Conservation (phyloP, 805 yeast species). For the Kodamaea nitidulidarum region DNA sequence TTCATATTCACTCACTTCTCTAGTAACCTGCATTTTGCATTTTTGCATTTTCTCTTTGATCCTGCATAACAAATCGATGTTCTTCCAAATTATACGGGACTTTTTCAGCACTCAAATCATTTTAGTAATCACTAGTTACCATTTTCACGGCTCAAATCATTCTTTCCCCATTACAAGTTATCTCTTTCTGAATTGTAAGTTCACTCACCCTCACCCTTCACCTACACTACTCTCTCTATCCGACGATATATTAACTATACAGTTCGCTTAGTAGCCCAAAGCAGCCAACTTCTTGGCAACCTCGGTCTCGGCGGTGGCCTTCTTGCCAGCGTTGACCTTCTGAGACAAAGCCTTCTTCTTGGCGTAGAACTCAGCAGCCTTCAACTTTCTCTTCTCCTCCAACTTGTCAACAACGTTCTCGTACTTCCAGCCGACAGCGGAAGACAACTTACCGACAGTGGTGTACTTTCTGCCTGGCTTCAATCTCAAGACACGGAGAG, state of each 20-base stretch:
- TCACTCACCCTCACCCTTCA: too few species aligned
- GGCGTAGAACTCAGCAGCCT: constrained; percentile 98
- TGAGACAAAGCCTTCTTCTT: constrained; percentile 95
- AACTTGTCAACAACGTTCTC: constrained; percentile 94
- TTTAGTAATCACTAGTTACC: too few species aligned
- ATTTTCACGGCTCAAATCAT: too few species aligned
- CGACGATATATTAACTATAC: constrained; percentile 1
- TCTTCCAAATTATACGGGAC: too few species aligned
- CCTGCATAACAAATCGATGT: too few species aligned
- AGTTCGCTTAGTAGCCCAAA: constrained; percentile 79
- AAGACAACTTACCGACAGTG: constrained; percentile 92
- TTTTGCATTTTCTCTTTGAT: too few species aligned
- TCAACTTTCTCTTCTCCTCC: constrained; percentile 99
- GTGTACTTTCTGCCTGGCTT: constrained; percentile 99
- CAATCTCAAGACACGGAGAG: constrained; percentile 97
- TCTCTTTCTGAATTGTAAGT: too few species aligned
- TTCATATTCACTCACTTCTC: too few species aligned
- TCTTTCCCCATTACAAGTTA: too few species aligned
- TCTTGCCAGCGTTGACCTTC: constrained; percentile 84
- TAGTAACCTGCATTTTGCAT: too few species aligned
- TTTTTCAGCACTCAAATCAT: too few species aligned
- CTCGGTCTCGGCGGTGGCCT: constrained; percentile 84
- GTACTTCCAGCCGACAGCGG: constrained; percentile 99
- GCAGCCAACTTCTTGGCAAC: constrained; percentile 92
- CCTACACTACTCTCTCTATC: too few species aligned